These are phyloP conservation scores for Penicillium thymicola DNA, from an alignment of 2,329 filamentous ascomycete genomes.

Conservation along the genomic window DNA sequence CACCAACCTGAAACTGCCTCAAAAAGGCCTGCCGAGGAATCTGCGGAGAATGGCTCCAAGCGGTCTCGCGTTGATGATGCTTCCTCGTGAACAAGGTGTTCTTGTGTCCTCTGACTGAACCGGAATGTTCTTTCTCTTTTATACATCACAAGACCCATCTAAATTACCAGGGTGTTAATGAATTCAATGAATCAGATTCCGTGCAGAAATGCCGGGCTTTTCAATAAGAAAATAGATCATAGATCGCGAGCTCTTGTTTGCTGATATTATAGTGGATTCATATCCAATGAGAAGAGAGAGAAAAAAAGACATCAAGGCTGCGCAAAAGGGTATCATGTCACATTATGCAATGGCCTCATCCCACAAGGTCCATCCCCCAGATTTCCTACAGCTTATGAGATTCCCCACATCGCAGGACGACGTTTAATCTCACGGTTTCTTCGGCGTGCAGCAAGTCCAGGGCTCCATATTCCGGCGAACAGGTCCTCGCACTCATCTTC, in stretches of 20 bases:
- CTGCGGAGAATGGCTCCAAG: slow-evolving; percentile 24
- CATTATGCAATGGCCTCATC: not conserved
- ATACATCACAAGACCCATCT: not conserved
- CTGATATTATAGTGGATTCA: not conserved
- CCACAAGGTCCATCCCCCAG: not conserved
- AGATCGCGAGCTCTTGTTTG: not conserved
- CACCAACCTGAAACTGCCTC: slow-evolving; percentile 12
- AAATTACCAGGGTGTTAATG: not conserved
- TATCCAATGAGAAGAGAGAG: not conserved
- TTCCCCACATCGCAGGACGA: slow-evolving; percentile 25
- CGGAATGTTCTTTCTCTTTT: not conserved
- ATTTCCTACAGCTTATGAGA: slow-evolving; percentile 12
- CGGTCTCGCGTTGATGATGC: slow-evolving; percentile 24
- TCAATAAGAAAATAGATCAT: not conserved
- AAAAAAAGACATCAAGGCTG: not conserved
- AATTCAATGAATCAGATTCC: not conserved
- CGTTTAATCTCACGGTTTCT: slow-evolving; percentile 41
- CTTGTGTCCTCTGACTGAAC: not conserved
- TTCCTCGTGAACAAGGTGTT: not conserved
- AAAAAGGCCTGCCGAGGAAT: slow-evolving; percentile 31
- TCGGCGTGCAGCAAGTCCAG: slow-evolving; percentile 48
- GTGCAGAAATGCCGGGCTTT: not conserved
- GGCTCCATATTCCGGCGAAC: slow-evolving; percentile 61
- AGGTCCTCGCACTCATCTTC: slow-evolving; percentile 66
- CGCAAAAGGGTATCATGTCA: not conserved